Evolutionary conservation across 1,284 basidiomycete genomes (phyloP), one percentile per base, ranked within the genome.

Genomic region (Ustilago esculenta): DNA sequence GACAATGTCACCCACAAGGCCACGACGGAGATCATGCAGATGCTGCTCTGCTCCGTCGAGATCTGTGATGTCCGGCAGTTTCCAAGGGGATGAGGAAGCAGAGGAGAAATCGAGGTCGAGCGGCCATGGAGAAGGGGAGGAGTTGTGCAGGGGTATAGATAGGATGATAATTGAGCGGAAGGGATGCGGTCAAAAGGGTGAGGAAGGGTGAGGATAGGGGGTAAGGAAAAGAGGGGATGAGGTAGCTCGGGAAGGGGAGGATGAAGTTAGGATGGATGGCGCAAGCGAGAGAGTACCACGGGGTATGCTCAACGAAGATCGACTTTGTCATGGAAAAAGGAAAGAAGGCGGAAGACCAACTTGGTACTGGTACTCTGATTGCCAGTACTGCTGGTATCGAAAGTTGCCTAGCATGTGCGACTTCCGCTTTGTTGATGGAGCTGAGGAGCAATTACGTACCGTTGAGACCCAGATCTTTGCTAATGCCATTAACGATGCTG

Each of bases 1-100:
- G 42, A 68, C 24, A 43, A 68, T n/a, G 20, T 68, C 65, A 37
- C 65, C 65, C 21, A 68, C 50, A 20, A 68, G 39, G 34, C 65
- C 65, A 23, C 65, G 65, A 58, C 49, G 58, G 32, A 48, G 37
- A 32, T 51, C 24, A 44, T 45, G 60, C 60, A 64, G 40, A 21
- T 24, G 44, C 11, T 39, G n/a, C 2, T 45, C 54, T 52, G 50
- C 25, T 20, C 24, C 46, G 36, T 37, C 45, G 32, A 43, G 43
- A 27, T 57, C 60, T 64, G 32, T 45, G 44, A 47, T 35, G 27
- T 29, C 32, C 33, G 44, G 27, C 24, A 23, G 25, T 34, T 44
- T 6, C 32, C 23, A 11, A 5, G 32, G 34, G 42, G 18, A 32
- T 23, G 21, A 23, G 49, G 35, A 33, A 29, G 21, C 21, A 34